These are phyloP conservation scores for Hericium rajendrae DNA, from an alignment of 768 basidiomycete species.

Conservation along the genomic window DNA sequence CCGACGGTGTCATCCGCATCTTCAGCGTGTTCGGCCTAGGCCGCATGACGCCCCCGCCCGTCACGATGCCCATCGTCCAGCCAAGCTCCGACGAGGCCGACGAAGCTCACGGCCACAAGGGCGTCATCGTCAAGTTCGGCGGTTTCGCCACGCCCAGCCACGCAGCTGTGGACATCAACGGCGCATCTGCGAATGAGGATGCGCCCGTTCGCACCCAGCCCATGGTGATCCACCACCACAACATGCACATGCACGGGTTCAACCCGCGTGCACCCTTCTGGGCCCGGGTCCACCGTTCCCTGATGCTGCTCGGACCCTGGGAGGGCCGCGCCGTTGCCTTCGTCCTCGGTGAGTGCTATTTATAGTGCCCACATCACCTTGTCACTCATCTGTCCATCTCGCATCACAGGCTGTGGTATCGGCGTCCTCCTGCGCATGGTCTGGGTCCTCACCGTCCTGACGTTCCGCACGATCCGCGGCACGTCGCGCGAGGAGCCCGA, in stretches of 20 bases:
- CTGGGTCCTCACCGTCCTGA: slow-evolving; percentile 59
- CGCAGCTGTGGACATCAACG: neutral
- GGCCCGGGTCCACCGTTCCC: slow-evolving; percentile 50
- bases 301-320: slow-evolving; percentile 70
- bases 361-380: neutral
- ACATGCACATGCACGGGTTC: slow-evolving; percentile 11
- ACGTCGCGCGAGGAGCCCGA: slow-evolving; percentile 25
- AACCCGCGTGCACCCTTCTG: slow-evolving; percentile 33
- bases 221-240: slow-evolving; percentile 13
- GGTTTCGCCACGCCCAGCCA: neutral
- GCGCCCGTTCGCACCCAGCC: slow-evolving; percentile 15
- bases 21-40: slow-evolving; percentile 6
- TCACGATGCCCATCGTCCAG: neutral
- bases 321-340: slow-evolving; percentile 78
- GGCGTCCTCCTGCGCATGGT: slow-evolving; percentile 77
- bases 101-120: neutral
- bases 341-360: slow-evolving; percentile 51
- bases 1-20: slow-evolving; percentile 2
- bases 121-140: neutral
- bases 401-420: slow-evolving; percentile 59
- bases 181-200: neutral
- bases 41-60: neutral
- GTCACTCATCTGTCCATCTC: neutral
- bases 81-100: slow-evolving; percentile 1
- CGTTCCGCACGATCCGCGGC: slow-evolving; percentile 43